Evolutionary conservation across 1,284 basidiomycete species (phyloP), one percentile per base, ranked within the genome.

Genomic region (Takashimella koratensis): DNA sequence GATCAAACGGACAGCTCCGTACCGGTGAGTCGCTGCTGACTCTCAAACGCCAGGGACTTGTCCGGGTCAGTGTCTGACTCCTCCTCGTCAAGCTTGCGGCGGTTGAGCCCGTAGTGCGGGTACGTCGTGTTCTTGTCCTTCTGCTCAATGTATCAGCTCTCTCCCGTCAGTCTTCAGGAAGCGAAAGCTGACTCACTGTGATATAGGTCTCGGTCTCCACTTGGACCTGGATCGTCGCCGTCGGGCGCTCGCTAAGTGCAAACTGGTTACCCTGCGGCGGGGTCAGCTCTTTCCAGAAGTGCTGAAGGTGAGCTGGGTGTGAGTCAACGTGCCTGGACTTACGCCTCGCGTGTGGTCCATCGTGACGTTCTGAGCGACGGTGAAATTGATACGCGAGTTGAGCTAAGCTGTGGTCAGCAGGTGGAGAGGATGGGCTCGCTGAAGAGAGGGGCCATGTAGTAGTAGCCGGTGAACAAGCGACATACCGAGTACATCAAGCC

Each of bases 401-500:
- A 68, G 57, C n/a, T n/a, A n/a, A n/a, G n/a, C n/a, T n/a, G n/a
- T n/a, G n/a, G n/a, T n/a, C n/a, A n/a, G n/a, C n/a, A n/a, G n/a
- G n/a, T n/a, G n/a, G n/a, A n/a, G n/a, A n/a, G n/a, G n/a, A n/a
- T n/a, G n/a, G n/a, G n/a, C n/a, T n/a, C n/a, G n/a, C n/a, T n/a
- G n/a, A n/a, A n/a, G n/a, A n/a, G n/a, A n/a, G n/a, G n/a, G n/a
- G n/a, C n/a, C n/a, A n/a, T n/a, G n/a, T n/a, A n/a, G n/a, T n/a
- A n/a, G n/a, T n/a, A n/a, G n/a, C n/a, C n/a, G n/a, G n/a, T n/a
- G n/a, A n/a, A n/a, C n/a, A n/a, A n/a, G n/a, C n/a, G n/a, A n/a
- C n/a, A n/a, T n/a, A n/a, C n/a, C 19, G 61, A 55, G 60, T 62
- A 68, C 57, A 68, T 56, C 16, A 68, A 51, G 39, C 63, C 64